phyloP scores from a whole-genome alignment of 176 grass and related monocot species.

The Poa pratensis region DNA sequence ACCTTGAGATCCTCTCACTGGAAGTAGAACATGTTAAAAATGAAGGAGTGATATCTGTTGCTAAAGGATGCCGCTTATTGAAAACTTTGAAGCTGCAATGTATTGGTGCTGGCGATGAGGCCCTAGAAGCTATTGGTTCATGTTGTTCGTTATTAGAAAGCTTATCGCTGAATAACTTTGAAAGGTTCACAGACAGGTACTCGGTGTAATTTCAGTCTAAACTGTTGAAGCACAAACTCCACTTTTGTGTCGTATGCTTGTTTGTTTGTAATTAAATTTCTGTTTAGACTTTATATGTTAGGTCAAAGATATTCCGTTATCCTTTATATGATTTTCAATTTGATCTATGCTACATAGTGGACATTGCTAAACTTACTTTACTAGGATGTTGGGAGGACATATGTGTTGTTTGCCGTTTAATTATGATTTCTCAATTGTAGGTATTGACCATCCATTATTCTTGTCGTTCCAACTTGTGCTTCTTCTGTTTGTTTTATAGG shows the following conservation, averaged over 20 bases:
- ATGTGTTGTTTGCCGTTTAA: constrained; percentile 24
- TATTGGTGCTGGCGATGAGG: constrained; percentile 63
- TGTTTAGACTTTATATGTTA: not conserved
- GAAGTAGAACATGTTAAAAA: constrained; percentile 66
- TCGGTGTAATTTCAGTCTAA: constrained; percentile 9
- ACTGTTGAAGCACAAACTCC: not conserved
- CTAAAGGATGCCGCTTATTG: constrained; percentile 68
- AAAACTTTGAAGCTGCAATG: constrained; percentile 85
- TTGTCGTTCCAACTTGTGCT: constrained; percentile 21
- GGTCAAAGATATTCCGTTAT: constrained; percentile 8
- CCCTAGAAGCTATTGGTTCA: constrained; percentile 73
- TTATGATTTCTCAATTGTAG: constrained; percentile 17
- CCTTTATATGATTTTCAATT: constrained; percentile 12
- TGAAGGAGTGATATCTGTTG: constrained; percentile 66
- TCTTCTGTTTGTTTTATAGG: constrained; percentile 21
- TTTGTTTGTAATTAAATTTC: not conserved
- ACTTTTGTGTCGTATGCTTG: not conserved
- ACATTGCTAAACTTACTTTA: not conserved
- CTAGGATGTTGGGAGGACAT: not conserved
- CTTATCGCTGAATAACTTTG: constrained; percentile 72
- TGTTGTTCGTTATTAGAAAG: constrained; percentile 79
- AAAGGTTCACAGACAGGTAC: constrained; percentile 89
- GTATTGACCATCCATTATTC: not conserved
- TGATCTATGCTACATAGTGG: constrained; percentile 8
- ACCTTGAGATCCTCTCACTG: constrained; percentile 63